Conservation (phyloP, 1,284 basidiomycete species). For the Rhizoctonia solani region DNA sequence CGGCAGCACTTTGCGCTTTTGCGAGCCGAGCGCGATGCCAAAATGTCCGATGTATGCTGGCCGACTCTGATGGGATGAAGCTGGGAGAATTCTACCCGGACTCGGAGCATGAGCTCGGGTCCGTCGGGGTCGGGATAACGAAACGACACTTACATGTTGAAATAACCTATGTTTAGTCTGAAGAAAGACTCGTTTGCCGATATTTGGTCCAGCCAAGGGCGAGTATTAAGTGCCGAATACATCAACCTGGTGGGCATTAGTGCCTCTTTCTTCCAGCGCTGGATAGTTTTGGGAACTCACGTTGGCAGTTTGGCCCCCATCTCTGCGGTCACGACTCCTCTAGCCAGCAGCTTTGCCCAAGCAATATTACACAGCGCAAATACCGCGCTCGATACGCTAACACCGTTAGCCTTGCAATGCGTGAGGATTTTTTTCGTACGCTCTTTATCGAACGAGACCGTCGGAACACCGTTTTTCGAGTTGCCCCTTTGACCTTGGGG, state of each 20-base stretch:
- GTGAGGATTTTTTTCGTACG: constrained; percentile 62
- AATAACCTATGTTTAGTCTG: constrained; percentile 78
- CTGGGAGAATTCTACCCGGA: constrained; percentile 50
- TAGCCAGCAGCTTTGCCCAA: constrained; percentile 59
- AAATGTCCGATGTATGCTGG: constrained; percentile 50
- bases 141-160: constrained; percentile 56
- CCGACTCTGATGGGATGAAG: constrained; percentile 56
- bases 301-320: constrained; percentile 54
- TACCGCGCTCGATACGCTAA: constrained; percentile 73
- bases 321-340: constrained; percentile 40
- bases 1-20: constrained; percentile 64
- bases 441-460: constrained; percentile 58
- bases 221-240: constrained; percentile 77
- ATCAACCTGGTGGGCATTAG: constrained; percentile 56
- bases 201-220: constrained; percentile 59
- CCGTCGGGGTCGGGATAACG: neutral
- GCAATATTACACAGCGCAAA: constrained; percentile 77
- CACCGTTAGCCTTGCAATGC: constrained; percentile 67
- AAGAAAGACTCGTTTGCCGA: constrained; percentile 55
- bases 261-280: neutral
- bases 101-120: neutral
- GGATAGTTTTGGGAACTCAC: constrained; percentile 46
- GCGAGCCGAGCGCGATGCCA: constrained; percentile 74
- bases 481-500: constrained; percentile 49
- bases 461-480: constrained; percentile 69